A percentile compares a stretch with the other conserved stretches of the same genome.
phyloP scores from a whole-genome alignment of 306 rosid genomes.

The Pueraria montana region DNA sequence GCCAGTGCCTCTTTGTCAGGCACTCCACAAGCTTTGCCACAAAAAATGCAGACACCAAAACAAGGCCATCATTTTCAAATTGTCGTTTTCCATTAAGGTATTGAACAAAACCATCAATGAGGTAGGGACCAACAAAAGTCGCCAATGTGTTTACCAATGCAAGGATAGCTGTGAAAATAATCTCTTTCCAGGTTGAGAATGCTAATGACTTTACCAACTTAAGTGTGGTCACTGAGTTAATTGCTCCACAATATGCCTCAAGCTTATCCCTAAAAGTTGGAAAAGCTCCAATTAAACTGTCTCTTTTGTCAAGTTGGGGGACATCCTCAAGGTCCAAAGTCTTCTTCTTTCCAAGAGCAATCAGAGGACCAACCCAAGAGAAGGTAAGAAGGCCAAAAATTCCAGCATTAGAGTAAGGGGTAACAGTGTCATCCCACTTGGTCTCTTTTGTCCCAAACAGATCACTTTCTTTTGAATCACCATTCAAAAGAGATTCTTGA shows the following conservation, averaged over 20 bases:
- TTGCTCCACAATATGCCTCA: conserved; percentile 23
- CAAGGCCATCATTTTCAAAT: conserved; percentile 30
- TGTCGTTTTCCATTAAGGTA: conserved; percentile 37
- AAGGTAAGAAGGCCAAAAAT: conserved; percentile 46
- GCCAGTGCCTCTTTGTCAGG: conserved; percentile 38
- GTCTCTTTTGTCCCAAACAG: neutral
- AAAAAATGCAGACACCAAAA: conserved; percentile 31
- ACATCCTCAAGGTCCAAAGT: conserved; percentile 52
- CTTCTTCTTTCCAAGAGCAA: conserved; percentile 45
- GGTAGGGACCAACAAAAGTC: conserved; percentile 50
- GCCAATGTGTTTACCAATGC: conserved; percentile 36
- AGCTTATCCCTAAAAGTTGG: conserved; percentile 40
- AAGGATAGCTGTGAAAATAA: conserved; percentile 26
- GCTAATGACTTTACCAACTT: conserved; percentile 39
- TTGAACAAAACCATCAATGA: conserved; percentile 44
- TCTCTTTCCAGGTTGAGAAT: conserved; percentile 43
- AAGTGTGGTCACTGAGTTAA: conserved; percentile 24
- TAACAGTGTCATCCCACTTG: conserved; percentile 43
- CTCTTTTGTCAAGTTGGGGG: conserved; percentile 33
- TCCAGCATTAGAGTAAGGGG: conserved; percentile 53
- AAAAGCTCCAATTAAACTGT: conserved; percentile 38
- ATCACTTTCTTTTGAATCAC: neutral
- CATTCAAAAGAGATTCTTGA: conserved; percentile 35
- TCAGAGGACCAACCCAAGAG: conserved; percentile 51
- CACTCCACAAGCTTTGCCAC: conserved; percentile 35